Evolutionary conservation across 345 rosid genomes (phyloP).

Genomic region (Corchorus capsularis): DNA sequence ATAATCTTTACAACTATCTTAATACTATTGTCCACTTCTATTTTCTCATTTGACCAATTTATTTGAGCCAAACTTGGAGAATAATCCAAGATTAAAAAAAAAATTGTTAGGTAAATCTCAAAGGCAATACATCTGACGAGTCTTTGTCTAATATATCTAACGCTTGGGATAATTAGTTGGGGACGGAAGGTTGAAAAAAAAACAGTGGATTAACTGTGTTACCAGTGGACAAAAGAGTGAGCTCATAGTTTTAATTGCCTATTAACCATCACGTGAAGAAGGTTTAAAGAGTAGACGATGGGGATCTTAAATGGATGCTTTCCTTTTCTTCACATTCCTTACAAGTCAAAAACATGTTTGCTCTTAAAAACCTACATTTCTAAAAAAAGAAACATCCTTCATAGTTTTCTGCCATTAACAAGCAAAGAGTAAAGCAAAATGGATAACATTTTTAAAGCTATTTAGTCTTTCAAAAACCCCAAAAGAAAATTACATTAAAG

Average conservation of each 20-base stretch:
- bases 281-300: not conserved
- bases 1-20: no score
- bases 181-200: not conserved
- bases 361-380: slow-evolving; percentile 25
- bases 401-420: slow-evolving; percentile 26
- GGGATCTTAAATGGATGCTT: not conserved
- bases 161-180: no score
- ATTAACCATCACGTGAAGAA: slow-evolving; percentile 21
- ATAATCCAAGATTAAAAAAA: not conserved
- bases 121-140: not conserved
- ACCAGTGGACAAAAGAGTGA: slow-evolving; percentile 6
- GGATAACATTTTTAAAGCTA: slow-evolving; percentile 7
- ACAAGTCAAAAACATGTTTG: slow-evolving; percentile 24
- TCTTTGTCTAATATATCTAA: not conserved
- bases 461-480: not conserved
- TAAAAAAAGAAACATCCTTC: slow-evolving; percentile 28
- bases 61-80: not conserved
- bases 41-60: not conserved
- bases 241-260: not conserved
- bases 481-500: no score
- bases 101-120: not conserved
- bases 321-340: slow-evolving; percentile 21
- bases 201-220: not conserved
- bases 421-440: slow-evolving; percentile 8
- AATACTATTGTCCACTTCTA: not conserved